Evolutionary conservation across 768 basidiomycete species (phyloP).

Genomic region (Coprinellus micaceus): DNA sequence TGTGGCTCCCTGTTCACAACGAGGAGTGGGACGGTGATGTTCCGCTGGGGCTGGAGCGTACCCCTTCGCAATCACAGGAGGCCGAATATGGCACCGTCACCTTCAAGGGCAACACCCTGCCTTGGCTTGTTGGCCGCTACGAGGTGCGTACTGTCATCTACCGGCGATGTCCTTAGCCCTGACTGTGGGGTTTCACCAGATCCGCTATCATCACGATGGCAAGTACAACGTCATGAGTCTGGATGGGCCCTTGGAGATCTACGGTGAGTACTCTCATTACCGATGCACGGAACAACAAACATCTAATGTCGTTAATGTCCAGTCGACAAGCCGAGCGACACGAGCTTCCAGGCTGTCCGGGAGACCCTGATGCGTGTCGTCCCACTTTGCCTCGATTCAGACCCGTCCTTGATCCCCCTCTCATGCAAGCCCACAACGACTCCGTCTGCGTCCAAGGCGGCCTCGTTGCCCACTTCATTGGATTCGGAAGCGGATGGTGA

Average conservation of each 20-base stretch:
- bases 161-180: not conserved
- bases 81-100: constrained; percentile 60
- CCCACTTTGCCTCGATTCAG: constrained; percentile 81
- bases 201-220: constrained; percentile 93
- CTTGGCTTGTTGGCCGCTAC: constrained; percentile 83
- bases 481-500: constrained; percentile 3
- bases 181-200: constrained; percentile 34
- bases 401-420: constrained; percentile 74
- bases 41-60: constrained; percentile 46
- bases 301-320: constrained; percentile 12
- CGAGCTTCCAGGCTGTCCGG: constrained; percentile 66
- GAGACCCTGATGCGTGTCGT: constrained; percentile 71
- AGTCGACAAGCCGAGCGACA: constrained; percentile 68
- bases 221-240: constrained; percentile 94
- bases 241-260: constrained; percentile 84
- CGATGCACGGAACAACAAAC: not conserved
- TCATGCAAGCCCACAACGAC: constrained; percentile 48
- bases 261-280: constrained; percentile 49
- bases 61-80: constrained; percentile 35
- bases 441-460: constrained; percentile 10
- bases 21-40: constrained; percentile 93
- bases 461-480: not conserved
- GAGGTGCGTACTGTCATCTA: constrained; percentile 50
- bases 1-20: constrained; percentile 89
- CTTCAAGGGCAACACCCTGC: constrained; percentile 76